These are phyloP conservation scores for Botrytis sinoallii DNA, from an alignment of 2,329 filamentous ascomycete genomes.

Conservation along the genomic window DNA sequence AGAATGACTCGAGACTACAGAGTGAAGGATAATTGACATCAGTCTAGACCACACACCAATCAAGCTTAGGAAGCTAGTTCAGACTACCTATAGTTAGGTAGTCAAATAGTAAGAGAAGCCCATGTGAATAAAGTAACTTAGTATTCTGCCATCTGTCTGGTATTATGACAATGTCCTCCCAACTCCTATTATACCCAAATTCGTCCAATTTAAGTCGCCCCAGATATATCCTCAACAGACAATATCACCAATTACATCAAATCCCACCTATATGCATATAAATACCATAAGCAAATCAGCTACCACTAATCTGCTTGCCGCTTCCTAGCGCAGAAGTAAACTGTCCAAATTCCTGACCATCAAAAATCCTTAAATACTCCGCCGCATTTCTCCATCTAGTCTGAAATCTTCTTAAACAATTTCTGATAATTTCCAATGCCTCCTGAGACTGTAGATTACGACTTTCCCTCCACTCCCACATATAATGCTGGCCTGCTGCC, in stretches of 20 bases:
- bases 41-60: background rate
- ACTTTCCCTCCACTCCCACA: slow-evolving; percentile 41
- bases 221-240: background rate
- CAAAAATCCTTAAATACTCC: slow-evolving; percentile 40
- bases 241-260: background rate
- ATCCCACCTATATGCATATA: background rate
- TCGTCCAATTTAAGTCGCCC: background rate
- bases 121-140: background rate
- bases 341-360: slow-evolving; percentile 39
- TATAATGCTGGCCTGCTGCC: slow-evolving; percentile 39
- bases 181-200: background rate
- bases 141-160: background rate
- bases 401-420: slow-evolving; percentile 35
- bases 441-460: slow-evolving; percentile 36
- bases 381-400: slow-evolving; percentile 40
- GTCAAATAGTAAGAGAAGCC: background rate
- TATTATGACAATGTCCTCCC: background rate
- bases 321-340: slow-evolving; percentile 35
- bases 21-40: background rate
- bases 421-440: slow-evolving; percentile 36
- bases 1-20: background rate
- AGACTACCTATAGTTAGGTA: background rate
- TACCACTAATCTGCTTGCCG: slow-evolving; percentile 23
- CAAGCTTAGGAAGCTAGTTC: background rate
- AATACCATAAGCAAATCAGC: background rate